Conservation (phyloP, 176 grass and related monocot genomes). For the Elymus sibiricus region DNA sequence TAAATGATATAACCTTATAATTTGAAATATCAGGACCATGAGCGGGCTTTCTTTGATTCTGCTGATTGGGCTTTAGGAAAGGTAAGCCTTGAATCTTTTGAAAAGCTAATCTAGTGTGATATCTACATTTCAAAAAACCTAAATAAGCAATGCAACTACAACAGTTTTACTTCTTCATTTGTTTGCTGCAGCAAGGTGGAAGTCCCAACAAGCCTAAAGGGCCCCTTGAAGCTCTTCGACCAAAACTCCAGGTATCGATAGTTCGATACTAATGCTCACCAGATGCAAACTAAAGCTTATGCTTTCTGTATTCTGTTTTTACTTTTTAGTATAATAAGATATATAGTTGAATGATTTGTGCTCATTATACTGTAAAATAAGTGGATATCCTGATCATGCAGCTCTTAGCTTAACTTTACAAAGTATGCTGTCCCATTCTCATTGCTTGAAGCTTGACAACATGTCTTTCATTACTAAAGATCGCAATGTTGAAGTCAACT, state of each 20-base stretch:
- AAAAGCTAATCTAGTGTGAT: background rate
- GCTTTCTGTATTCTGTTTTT: background rate
- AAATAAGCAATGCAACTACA: background rate
- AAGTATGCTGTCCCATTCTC: background rate
- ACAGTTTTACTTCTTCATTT: background rate
- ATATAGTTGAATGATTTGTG: background rate
- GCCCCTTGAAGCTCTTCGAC: slow-evolving; percentile 87
- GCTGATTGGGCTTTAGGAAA: slow-evolving; percentile 98
- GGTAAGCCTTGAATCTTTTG: slow-evolving; percentile 33
- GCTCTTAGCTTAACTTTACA: background rate
- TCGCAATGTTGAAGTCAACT: background rate
- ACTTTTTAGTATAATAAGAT: background rate
- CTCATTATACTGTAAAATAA: background rate
- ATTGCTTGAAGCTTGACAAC: background rate
- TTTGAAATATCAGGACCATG: slow-evolving; percentile 69
- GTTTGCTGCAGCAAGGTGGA: slow-evolving; percentile 68
- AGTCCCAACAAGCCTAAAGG: slow-evolving; percentile 77
- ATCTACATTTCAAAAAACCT: background rate
- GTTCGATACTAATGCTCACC: background rate
- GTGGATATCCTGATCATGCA: background rate
- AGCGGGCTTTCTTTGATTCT: slow-evolving; percentile 95
- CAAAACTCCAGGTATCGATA: slow-evolving; percentile 77
- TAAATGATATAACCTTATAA: slow-evolving; percentile 8
- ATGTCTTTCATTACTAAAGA: background rate
- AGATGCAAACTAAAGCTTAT: background rate